These are phyloP conservation scores for Blastocystis sp. DNA, from an alignment of 352 stramenopile genomes.

Conservation along the genomic window DNA sequence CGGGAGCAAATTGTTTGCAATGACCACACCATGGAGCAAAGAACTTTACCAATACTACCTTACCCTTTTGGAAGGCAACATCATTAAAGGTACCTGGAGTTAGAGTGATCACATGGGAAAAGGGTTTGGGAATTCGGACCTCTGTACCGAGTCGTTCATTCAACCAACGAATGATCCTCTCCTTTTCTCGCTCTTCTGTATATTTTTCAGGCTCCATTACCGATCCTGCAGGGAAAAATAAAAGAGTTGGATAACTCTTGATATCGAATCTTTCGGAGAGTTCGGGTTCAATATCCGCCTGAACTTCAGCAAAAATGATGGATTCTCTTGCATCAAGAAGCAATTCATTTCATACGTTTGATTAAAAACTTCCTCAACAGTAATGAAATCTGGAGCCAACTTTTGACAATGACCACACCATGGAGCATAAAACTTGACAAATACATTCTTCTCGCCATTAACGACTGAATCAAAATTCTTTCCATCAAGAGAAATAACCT, in stretches of 20 bases:
- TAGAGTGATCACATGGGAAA: background rate
- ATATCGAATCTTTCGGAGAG: slow-evolving; percentile 1
- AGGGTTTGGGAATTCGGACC: slow-evolving; percentile 3
- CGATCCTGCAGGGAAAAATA: slow-evolving; percentile 42
- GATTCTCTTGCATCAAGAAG: background rate
- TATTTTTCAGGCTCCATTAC: background rate
- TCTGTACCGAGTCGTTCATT: slow-evolving; percentile 39
- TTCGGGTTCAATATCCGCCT: slow-evolving; percentile 54
- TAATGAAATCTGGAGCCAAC: slow-evolving; percentile 22
- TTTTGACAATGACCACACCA: slow-evolving; percentile 53
- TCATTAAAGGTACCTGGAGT: slow-evolving; percentile 5
- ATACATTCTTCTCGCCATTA: slow-evolving; percentile 59
- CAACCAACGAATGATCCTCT: background rate
- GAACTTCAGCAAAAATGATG: slow-evolving; percentile 26
- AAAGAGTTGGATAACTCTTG: slow-evolving; percentile 51
- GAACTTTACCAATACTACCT: slow-evolving; percentile 71
- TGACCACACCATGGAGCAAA: slow-evolving; percentile 73
- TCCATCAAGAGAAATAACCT: background rate
- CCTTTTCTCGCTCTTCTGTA: background rate
- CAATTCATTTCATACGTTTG: background rate
- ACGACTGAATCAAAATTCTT: slow-evolving; percentile 28
- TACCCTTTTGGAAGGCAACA: background rate
- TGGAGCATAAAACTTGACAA: slow-evolving; percentile 65
- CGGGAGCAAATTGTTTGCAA: slow-evolving; percentile 78
- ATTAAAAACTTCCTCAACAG: slow-evolving; percentile 3